These are phyloP conservation scores for Termitomyces sp. DNA, from an alignment of 768 basidiomycete genomes.

Conservation along the genomic window DNA sequence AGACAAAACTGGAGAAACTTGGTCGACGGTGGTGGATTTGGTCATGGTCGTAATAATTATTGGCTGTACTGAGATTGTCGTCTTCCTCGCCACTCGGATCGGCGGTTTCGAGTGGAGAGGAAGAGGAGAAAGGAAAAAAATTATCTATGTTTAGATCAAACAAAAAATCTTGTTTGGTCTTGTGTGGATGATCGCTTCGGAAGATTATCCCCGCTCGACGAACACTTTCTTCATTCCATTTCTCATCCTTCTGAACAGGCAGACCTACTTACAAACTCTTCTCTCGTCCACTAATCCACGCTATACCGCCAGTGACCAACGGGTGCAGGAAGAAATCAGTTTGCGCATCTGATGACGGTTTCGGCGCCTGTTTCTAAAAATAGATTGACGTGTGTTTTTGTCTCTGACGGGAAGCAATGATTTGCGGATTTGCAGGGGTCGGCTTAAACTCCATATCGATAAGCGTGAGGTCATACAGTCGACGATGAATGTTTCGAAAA, in stretches of 20 bases:
- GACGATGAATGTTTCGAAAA: neutral
- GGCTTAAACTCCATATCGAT: too few species aligned
- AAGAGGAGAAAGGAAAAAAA: conserved; percentile 43
- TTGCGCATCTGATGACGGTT: neutral
- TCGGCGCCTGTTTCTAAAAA: neutral
- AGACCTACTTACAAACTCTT: neutral
- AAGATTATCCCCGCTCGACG: neutral
- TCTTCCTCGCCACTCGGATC: conserved; percentile 50
- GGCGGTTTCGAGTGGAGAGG: conserved; percentile 41
- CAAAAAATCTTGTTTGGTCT: conserved; percentile 31
- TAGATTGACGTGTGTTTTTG: neutral
- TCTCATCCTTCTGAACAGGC: neutral
- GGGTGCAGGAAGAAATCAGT: neutral
- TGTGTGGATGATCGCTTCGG: neutral
- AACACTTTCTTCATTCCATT: neutral
- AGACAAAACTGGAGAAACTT: conserved; percentile 31
- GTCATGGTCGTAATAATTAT: conserved; percentile 16
- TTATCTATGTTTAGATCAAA: conserved; percentile 30
- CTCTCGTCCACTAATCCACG: too few species aligned
- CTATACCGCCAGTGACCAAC: neutral
- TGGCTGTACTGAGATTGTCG: conserved; percentile 16
- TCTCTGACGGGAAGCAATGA: neutral
- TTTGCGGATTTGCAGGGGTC: too few species aligned
- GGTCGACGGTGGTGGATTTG: conserved; percentile 18
- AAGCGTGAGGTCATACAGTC: too few species aligned